Evolutionary conservation across 2,329 filamentous ascomycete genomes (phyloP), one percentile per base, ranked within the genome.

Genomic region (Penicillium fuscoglaucum): DNA sequence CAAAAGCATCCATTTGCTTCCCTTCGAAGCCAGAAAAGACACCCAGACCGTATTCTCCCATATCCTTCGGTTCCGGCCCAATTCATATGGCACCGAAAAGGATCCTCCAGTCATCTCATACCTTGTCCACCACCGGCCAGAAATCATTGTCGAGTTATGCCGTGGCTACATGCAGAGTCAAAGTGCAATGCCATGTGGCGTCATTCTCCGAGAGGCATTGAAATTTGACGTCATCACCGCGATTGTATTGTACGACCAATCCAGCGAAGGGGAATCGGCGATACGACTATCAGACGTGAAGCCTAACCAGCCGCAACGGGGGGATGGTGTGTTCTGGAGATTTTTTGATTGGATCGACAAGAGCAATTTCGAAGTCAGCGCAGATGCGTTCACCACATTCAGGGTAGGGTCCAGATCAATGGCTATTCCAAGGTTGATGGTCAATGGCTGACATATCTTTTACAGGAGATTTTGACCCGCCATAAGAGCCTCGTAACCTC

Each of bases 261-360:
- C 90, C 6, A 84, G 85, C 43, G 84, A 87, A 60, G 87, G 88
- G 31, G 90, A 89, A 55, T 88, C 85, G 66, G 84, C 85, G n/a
- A 87, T 91, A 63, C 90, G 91, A 43, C 81, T 96, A 40, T 87
- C 84, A 52, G 87, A 86, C 24, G 90, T 97, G 61, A 90, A 95
- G 68, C 86, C 89, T 47, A 88, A 91, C 60, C 78, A 86, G 41
- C 86, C 84, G 35, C 90, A 95, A 68, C 89, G 84, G 47, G 93
- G 93, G 13, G 84, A 87, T 45, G 93, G 93, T 3, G 87, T 97
- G 2, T 97, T 99, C 74, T 99, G 95, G 95, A 88, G 86, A 47
- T 98, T 98, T 78, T 98, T 99, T 72, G 87, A 90, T 61, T 99
- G 93, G 91, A 96, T 99, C 69, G 93, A 98, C 78, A 91, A 91